These are phyloP conservation scores for Cladorrhinum sp. DNA, from an alignment of 2,329 filamentous ascomycete species.

Conservation along the genomic window DNA sequence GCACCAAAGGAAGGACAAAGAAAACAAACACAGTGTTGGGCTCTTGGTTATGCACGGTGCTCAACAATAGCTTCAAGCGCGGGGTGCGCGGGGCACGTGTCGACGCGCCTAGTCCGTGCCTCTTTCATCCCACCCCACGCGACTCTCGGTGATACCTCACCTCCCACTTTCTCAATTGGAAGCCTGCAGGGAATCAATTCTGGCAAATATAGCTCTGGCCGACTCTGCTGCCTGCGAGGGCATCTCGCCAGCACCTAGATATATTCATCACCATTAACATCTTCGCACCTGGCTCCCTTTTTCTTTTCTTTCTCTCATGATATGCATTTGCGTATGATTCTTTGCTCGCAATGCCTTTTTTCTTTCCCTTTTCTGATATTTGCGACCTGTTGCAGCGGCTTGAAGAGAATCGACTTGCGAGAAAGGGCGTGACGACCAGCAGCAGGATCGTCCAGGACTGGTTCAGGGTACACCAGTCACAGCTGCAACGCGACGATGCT, in stretches of 20 bases:
- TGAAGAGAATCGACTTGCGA: constrained; percentile 44
- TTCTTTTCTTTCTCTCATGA: not conserved
- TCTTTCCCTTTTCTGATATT: constrained; percentile 68
- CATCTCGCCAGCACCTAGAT: not conserved
- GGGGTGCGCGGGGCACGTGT: not conserved
- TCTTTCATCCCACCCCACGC: not conserved
- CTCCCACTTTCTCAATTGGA: not conserved
- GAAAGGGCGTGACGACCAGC: constrained; percentile 32
- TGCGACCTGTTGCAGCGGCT: constrained; percentile 72
- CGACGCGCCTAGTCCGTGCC: not conserved
- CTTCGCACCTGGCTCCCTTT: not conserved
- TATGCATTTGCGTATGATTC: not conserved
- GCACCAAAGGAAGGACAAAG: not conserved
- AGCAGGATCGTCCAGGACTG: constrained; percentile 53
- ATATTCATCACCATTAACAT: not conserved
- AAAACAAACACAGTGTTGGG: not conserved
- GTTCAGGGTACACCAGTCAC: constrained; percentile 62
- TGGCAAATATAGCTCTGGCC: not conserved
- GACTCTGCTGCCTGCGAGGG: constrained; percentile 7
- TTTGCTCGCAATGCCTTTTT: constrained; percentile 53
- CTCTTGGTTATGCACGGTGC: not conserved
- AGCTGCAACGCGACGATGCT: constrained; percentile 55
- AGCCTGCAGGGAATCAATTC: not conserved
- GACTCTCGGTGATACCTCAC: not conserved
- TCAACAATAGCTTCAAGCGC: not conserved